Conservation (phyloP, 257 asterid genomes). For the Capsicum pubescens region DNA sequence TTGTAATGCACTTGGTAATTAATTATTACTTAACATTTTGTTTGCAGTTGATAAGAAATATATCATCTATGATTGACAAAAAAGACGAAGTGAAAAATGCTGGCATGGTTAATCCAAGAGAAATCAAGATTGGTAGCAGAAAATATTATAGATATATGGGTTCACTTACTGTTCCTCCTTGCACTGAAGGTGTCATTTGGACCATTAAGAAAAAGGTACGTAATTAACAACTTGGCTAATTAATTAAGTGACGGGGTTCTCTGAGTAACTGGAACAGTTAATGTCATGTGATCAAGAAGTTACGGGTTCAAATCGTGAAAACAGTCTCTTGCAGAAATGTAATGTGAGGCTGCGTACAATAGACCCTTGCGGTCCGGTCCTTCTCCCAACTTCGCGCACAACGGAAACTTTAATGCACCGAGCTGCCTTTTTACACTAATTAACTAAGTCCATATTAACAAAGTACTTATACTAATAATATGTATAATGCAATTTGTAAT, state of each 20-base stretch:
- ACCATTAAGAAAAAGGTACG: constrained; percentile 58
- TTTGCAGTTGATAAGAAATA: constrained; percentile 47
- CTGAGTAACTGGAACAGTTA: too few species aligned
- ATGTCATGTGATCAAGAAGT: too few species aligned
- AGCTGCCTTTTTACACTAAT: neutral
- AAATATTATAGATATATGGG: constrained; percentile 61
- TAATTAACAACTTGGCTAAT: neutral
- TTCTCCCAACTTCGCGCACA: too few species aligned
- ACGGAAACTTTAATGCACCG: too few species aligned
- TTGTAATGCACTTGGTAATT: neutral
- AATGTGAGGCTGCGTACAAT: too few species aligned
- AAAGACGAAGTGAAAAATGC: constrained; percentile 34
- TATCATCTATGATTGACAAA: constrained; percentile 45
- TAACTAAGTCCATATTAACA: neutral
- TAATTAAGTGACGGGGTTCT: neutral
- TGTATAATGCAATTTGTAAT: neutral
- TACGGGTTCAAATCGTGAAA: too few species aligned
- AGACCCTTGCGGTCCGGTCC: too few species aligned
- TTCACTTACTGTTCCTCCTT: constrained; percentile 78
- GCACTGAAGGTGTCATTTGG: constrained; percentile 81
- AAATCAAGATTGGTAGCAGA: constrained; percentile 41
- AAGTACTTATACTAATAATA: neutral
- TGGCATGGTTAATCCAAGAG: constrained; percentile 54
- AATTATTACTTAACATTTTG: neutral
- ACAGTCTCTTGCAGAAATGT: too few species aligned